Conservation (phyloP, 768 basidiomycete genomes). For the Mycena pura region DNA sequence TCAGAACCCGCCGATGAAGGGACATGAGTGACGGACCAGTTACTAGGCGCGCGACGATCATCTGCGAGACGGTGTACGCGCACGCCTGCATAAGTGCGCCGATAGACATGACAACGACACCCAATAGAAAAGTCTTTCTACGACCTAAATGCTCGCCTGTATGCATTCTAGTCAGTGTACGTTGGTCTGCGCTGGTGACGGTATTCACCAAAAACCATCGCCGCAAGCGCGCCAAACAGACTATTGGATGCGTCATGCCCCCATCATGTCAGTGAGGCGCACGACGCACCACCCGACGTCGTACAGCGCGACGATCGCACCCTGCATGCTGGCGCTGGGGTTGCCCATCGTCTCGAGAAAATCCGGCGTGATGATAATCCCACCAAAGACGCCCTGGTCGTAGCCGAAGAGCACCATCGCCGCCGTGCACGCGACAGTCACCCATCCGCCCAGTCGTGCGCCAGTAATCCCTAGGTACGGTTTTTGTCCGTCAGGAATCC, state of each 20-base stretch:
- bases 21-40: slow-evolving; percentile 41
- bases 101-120: slow-evolving; percentile 58
- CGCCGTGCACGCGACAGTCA: slow-evolving; percentile 57
- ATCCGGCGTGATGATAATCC: slow-evolving; percentile 54
- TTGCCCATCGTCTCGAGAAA: slow-evolving; percentile 56
- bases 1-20: background rate
- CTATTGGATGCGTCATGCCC: slow-evolving; percentile 27
- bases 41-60: slow-evolving; percentile 56
- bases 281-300: slow-evolving; percentile 53
- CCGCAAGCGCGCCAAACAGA: slow-evolving; percentile 53
- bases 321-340: slow-evolving; percentile 51
- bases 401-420: slow-evolving; percentile 61
- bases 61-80: slow-evolving; percentile 50
- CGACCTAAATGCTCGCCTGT: slow-evolving; percentile 50
- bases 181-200: background rate
- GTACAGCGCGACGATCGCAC: slow-evolving; percentile 57
- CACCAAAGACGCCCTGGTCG: slow-evolving; percentile 61
- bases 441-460: slow-evolving; percentile 50
- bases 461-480: slow-evolving; percentile 55
- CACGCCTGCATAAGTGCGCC: slow-evolving; percentile 59
- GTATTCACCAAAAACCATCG: slow-evolving; percentile 45
- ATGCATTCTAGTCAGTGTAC: background rate
- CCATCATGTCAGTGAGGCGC: background rate
- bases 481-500: slow-evolving; percentile 22
- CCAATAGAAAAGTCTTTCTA: slow-evolving; percentile 55